Conservation (phyloP, 2,329 filamentous ascomycete species). For the Xylaria sp. region DNA sequence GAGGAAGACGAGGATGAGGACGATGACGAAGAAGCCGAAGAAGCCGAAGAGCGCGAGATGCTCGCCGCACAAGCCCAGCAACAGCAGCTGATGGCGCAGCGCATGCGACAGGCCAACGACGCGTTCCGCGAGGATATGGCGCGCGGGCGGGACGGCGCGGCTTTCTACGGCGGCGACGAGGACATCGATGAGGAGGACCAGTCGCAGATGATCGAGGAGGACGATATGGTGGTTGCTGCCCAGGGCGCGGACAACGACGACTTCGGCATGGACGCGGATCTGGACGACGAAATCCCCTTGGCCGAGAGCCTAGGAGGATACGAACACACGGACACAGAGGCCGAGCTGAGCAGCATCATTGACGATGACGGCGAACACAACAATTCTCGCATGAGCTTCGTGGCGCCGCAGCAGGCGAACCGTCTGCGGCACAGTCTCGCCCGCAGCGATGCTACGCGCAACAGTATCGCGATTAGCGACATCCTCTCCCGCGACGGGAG, state of each 20-base stretch:
- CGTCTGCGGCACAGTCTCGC: slow-evolving; percentile 47
- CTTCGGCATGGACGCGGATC: slow-evolving; percentile 69
- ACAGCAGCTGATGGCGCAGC: slow-evolving; percentile 55
- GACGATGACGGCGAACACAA: slow-evolving; percentile 44
- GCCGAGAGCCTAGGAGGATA: slow-evolving; percentile 65
- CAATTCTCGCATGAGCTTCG: slow-evolving; percentile 11
- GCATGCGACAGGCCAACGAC: slow-evolving; percentile 64
- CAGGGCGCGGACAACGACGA: slow-evolving; percentile 47
- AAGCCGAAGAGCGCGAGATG: slow-evolving; percentile 38
- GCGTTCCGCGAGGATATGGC: slow-evolving; percentile 65
- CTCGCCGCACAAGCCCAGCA: slow-evolving; percentile 48
- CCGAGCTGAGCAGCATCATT: slow-evolving; percentile 60
- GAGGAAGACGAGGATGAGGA: slow-evolving; percentile 45
- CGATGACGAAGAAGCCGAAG: slow-evolving; percentile 46
- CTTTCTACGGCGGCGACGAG: slow-evolving; percentile 60
- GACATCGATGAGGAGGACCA: slow-evolving; percentile 61
- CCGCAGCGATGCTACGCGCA: slow-evolving; percentile 49
- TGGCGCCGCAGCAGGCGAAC: slow-evolving; percentile 28
- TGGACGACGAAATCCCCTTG: slow-evolving; percentile 75
- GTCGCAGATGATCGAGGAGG: slow-evolving; percentile 67
- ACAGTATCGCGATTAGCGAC: slow-evolving; percentile 63
- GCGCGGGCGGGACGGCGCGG: slow-evolving; percentile 54
- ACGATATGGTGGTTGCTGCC: slow-evolving; percentile 55
- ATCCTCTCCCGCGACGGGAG: slow-evolving; percentile 63
- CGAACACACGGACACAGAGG: slow-evolving; percentile 80